phyloP scores from a whole-genome alignment of 2,329 filamentous ascomycete species.

The Penicillium sp. region DNA sequence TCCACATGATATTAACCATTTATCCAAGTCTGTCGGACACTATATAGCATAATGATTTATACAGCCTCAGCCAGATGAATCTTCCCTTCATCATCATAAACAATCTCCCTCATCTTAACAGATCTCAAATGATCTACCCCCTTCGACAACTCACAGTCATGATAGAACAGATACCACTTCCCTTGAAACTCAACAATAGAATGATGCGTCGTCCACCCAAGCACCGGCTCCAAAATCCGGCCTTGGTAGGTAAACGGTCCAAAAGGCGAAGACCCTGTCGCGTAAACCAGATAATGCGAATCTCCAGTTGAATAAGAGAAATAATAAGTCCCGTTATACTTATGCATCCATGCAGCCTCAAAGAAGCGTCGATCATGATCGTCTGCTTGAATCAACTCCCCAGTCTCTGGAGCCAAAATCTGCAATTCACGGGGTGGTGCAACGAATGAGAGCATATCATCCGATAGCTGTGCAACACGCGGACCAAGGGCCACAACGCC shows the following conservation, averaged over 20 bases:
- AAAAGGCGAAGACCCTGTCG: conserved; percentile 61
- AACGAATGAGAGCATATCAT: conserved; percentile 66
- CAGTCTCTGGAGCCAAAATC: conserved; percentile 63
- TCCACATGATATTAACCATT: no score
- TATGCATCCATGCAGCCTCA: conserved; percentile 79
- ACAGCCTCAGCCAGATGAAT: conserved; percentile 45
- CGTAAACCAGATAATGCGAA: conserved; percentile 72
- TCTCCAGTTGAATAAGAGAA: conserved; percentile 78
- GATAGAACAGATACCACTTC: conserved; percentile 74
- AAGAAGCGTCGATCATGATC: conserved; percentile 77
- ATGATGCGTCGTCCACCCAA: conserved; percentile 81
- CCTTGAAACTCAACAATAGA: conserved; percentile 72
- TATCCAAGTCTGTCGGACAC: no score
- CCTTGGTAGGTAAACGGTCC: conserved; percentile 74
- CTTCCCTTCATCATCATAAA: conserved; percentile 66
- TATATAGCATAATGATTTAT: not conserved
- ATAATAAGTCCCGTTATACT: conserved; percentile 68
- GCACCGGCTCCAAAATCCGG: conserved; percentile 70
- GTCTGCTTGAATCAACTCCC: conserved; percentile 60
- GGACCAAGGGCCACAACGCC: conserved; percentile 63
- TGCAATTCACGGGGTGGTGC: conserved; percentile 58
- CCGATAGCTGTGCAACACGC: conserved; percentile 63
- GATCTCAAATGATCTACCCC: conserved; percentile 70
- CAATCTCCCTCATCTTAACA: conserved; percentile 74
- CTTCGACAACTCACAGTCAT: conserved; percentile 68